Base-by-base conservation (phyloP, 345 rosid species). In the Passiflora organensis region DNA sequence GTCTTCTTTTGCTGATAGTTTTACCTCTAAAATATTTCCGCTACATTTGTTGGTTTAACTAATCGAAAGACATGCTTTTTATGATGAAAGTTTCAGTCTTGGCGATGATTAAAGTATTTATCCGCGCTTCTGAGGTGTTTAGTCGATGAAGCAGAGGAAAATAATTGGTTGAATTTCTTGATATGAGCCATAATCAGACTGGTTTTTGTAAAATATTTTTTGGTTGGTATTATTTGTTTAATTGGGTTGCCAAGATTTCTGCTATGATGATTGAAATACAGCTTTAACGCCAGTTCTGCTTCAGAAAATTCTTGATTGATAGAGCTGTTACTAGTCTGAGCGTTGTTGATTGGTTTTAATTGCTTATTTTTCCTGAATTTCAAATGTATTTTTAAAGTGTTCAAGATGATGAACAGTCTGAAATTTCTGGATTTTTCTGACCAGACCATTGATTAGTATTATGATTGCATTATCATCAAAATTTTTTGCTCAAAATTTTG, bases 231-330 rank as follows among this genome's bases (percentile, higher is more conserved):
- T n/a, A n/a, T 28, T 38, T 45, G 8, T 4, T 42, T 37, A 0
- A 0, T 0, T 13, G 6, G 2, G 9, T 46, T 17, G 0, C 6
- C 34, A 1, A 10, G 16, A 11, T 20, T 0, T 24, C 32, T 78
- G 86, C 85, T 20, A 13, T 77, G 91, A 82, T 13, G 88, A 82
- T 62, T 49, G 36, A 47, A 6, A 19, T 41, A 47, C 91, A 84
- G 89, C 86, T 86, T 79, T 56, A 64, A 80, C 62, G 95, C 91
- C 96, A 85, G 97, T 91, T 87, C 91, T 91, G 96, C 97, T 85
- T 77, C 97, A 65, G 97, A 91, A 49, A 82, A 76, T 80, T 82
- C 91, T 62, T 91, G 97, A 87, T 87, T 16, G 91, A 83, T 45
- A 78, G 70, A 83, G 89, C 89, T 82, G 95, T 70, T 60, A 52